phyloP scores from a whole-genome alignment of 176 grass and related monocot species.

The Aegilops tauschii region DNA sequence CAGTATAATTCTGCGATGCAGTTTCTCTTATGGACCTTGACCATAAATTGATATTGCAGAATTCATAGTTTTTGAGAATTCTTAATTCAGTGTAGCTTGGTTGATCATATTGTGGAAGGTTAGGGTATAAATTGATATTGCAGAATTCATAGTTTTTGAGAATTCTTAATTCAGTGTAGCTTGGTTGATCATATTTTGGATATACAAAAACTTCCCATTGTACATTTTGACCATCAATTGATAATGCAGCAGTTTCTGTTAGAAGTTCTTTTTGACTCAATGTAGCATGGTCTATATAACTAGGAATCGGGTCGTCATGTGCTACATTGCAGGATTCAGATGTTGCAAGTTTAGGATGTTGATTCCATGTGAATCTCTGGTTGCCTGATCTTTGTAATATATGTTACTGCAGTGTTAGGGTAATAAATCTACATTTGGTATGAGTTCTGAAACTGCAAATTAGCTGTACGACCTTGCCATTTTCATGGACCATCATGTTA shows the following conservation, averaged over 20 bases:
- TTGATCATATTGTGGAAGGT: neutral
- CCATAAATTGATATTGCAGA: neutral
- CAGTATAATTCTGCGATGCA: neutral
- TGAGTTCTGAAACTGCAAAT: neutral
- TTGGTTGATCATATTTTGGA: neutral
- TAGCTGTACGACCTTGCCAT: neutral
- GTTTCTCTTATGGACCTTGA: neutral
- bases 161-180: constrained; percentile 6
- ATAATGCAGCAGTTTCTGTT: neutral
- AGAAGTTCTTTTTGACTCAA: neutral
- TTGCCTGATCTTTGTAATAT: constrained; percentile 1
- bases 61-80: neutral
- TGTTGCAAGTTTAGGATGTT: neutral
- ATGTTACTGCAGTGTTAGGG: neutral
- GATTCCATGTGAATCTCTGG: constrained; percentile 1
- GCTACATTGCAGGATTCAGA: constrained; percentile 12
- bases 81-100: neutral
- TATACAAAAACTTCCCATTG: neutral
- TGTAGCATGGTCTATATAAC: neutral
- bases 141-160: neutral
- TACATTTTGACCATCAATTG: neutral
- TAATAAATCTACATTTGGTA: neutral
- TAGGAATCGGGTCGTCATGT: constrained; percentile 1
- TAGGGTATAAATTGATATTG: neutral
- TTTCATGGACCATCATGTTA: neutral